phyloP scores from a whole-genome alignment of 1,139 yeast genomes.

The Hyphopichia pseudoburtonii region DNA sequence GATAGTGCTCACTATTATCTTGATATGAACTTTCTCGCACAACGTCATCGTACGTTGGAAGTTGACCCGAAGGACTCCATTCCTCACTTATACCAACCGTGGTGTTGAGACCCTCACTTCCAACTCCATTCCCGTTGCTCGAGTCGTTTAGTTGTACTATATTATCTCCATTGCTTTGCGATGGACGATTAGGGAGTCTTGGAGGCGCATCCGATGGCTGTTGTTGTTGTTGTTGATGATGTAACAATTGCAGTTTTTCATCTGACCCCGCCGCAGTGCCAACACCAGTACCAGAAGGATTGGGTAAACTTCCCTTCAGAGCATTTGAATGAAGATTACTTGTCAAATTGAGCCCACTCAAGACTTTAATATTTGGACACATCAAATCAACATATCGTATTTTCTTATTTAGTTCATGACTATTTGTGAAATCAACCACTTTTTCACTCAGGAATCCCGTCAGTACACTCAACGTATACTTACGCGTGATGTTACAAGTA shows the following conservation, averaged over 20 bases:
- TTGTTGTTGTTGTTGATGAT: not conserved
- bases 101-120: slow-evolving; percentile 2
- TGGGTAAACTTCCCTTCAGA: not conserved
- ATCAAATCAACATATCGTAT: slow-evolving; percentile 31
- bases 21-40: slow-evolving; percentile 25
- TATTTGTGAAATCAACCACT: slow-evolving; percentile 20
- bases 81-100: not conserved
- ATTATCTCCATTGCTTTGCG: too few relatives aligned
- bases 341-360: slow-evolving; percentile 42
- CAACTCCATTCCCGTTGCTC: not conserved
- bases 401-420: slow-evolving; percentile 18
- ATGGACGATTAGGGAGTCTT: not conserved
- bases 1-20: slow-evolving; percentile 25
- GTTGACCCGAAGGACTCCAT: slow-evolving; percentile 4
- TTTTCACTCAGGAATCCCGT: slow-evolving; percentile 46
- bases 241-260: slow-evolving; percentile 1
- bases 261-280: slow-evolving; percentile 6
- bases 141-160: too few relatives aligned
- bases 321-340: slow-evolving; percentile 20
- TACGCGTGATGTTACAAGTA: slow-evolving; percentile 56
- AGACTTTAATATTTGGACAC: slow-evolving; percentile 37
- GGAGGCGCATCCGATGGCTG: not conserved
- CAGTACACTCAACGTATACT: slow-evolving; percentile 42
- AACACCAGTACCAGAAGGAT: not conserved
- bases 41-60: slow-evolving; percentile 43